Base-by-base conservation (phyloP, 805 yeast genomes). In the Saccharomyces eubayanus region DNA sequence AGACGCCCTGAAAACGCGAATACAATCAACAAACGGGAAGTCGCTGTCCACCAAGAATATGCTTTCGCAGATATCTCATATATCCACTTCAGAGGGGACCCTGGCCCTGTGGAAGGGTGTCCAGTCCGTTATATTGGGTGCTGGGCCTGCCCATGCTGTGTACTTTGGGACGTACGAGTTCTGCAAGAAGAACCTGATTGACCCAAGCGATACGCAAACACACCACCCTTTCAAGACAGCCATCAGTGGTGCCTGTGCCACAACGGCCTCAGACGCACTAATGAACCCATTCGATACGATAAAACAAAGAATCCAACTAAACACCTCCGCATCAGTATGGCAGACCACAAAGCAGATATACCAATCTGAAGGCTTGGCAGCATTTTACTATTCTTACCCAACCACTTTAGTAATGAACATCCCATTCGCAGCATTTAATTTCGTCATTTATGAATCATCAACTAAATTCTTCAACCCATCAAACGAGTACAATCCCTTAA, bases 71-170 rank as follows among this genome's bases (percentile, higher is more conserved):
- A 83, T 90, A 47, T 75, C 89, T n/a, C 79, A 79, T 60, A 90
- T 94, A 54, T 77, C 89, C 12, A 80, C 96, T 14, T 77, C 86
- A 12, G 99, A 94, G 70, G 99, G 99, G 1, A 86, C 95, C 2
- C 66, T 80, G 50, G 88, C 96, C 0, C 77, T 94, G 31, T 94
- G 98, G 96, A 79, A 96, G 65, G 99, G 99, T 53, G 88, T 92
- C 16, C 84, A 89, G 28, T 87, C 96, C 0, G 96, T 94, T 56
- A 84, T 91, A 2, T 66, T 92, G 55, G 99, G 99, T 47, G 98
- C 99, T 9, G 99, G 99, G 10, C 99, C 99, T 3, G 98, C 99
- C 3, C 99, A 94, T 73, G 99, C 98, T 2, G 87, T 94, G 6
- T 94, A 94, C 71, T 94, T 91, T 68, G 84, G 91, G 28, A 95